Base-by-base conservation (phyloP, 2,329 filamentous ascomycete species). In the Nannizziopsis arthrosporioides region DNA sequence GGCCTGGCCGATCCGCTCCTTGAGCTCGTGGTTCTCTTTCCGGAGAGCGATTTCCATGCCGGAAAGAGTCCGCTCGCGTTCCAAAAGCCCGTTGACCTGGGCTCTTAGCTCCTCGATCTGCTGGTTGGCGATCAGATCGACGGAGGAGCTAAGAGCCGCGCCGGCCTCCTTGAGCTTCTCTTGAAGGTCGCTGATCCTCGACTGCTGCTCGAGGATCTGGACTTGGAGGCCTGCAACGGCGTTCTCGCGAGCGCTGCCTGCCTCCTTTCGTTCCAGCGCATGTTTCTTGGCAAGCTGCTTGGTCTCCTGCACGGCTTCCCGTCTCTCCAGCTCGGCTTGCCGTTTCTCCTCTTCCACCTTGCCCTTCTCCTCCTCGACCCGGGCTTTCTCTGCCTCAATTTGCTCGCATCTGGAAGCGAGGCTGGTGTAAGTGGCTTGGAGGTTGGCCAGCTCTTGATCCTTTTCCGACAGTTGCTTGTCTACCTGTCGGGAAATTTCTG, bases 61-160 rank as follows among this genome's bases (percentile, higher is more conserved):
- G 0, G 85, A 83, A 56, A 87, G 80, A 54, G 83, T 78, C 27
- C 81, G 70, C 38, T 79, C 78, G 61, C 90, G 84, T 61, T 93
- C 73, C 64, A 93, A 37, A 27, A 51, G 42, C 37, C 32, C 42
- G 37, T 46, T 15, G 15, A 42, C 14, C 34, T 36, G 17, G n/a
- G 15, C 32, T 30, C 35, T n/a, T 9, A 51, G 22, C 35, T 51
- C 49, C 11, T 35, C 27, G 38, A 50, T 43, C 44, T 17, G 30
- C 17, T 36, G 44, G 8, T 18, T 5, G 30, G 45, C 27, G 10
- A 14, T 38, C 14, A 35, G 3, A 17, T 41, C 37, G 8, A 42
- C 17, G 11, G 45, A 47, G 22, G 37, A 14, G 30, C 31, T 27
- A 19, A 47, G 11, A 14, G 14, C 38, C 10, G 15, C 31, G 22